Evolutionary conservation across 768 basidiomycete species (phyloP).

Genomic region (Lentinula raphanica): DNA sequence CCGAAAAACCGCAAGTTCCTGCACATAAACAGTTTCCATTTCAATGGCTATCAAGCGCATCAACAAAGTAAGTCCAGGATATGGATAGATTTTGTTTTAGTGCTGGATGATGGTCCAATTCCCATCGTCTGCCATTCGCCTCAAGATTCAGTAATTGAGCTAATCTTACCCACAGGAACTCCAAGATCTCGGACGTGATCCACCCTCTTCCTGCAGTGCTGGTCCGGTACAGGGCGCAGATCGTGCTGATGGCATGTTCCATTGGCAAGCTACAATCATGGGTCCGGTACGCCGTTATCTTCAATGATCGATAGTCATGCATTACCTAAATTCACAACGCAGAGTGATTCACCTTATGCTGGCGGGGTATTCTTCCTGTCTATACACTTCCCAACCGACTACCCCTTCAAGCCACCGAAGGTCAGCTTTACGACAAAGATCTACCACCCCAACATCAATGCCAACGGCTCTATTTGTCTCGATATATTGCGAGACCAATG

Average conservation of each 20-base stretch:
- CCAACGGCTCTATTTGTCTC: constrained; percentile 97
- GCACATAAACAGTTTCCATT: constrained; percentile 19
- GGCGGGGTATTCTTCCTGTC: constrained; percentile 99
- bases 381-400: constrained; percentile 93
- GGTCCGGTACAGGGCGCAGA: constrained; percentile 47
- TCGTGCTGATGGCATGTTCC: constrained; percentile 96
- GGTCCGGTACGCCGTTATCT: constrained; percentile 70
- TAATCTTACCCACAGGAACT: constrained; percentile 67
- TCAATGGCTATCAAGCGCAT: constrained; percentile 98
- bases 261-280: constrained; percentile 99
- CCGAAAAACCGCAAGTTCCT: constrained; percentile 20
- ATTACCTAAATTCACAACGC: constrained; percentile 12
- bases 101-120: background rate
- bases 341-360: constrained; percentile 97
- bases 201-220: constrained; percentile 98
- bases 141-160: background rate
- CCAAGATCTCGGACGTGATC: constrained; percentile 98
- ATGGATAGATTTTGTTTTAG: background rate
- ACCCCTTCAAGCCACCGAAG: constrained; percentile 99
- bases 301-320: background rate
- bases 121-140: background rate
- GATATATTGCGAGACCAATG: constrained; percentile 99
- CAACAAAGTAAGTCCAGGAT: constrained; percentile 72
- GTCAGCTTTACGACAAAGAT: constrained; percentile 99
- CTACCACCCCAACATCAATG: constrained; percentile 99